Evolutionary conservation across 768 basidiomycete genomes (phyloP), one percentile per base, ranked within the genome.

Genomic region (Udeniomyces megalosporus): DNA sequence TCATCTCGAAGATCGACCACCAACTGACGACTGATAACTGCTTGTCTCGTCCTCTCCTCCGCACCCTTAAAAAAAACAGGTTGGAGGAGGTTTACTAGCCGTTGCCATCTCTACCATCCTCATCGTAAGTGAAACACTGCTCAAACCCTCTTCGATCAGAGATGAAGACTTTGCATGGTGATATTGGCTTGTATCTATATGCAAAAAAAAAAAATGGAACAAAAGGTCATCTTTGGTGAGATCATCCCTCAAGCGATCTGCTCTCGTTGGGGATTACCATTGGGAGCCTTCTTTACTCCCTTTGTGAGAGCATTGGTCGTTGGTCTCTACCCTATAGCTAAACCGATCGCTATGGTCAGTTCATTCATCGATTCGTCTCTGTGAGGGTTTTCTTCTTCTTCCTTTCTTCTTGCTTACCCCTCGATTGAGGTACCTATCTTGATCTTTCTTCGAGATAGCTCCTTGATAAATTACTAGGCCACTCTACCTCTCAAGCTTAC

Each of bases 281-380:
- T 72, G 35, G 71, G 71, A 38, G 62, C 71, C 7, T 54, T 62
- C 1, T 71, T 70, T 47, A 69, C 71, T 4, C 70, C 71, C 6
- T 28, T 67, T 7, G 69, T 71, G 26, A 55, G 63, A 53, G 51
- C 62, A 17, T 56, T 72, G 12, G 67, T 69, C 46, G 48, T 66
- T n/a, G 31, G 69, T 10, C 45, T 68, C 44, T 72, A 71, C 58
- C 71, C 71, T 5, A 67, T 72, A 1, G 70, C 69, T 1, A 69
- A 69, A 49, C 71, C 71, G n/a, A 70, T 71, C 11, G 69, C 67
- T 1, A 68, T 69, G 64, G 71, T 69, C 42, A 51, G 66, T 62
- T 28, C 38, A 42, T 42, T 15, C 20, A 12, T 11, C 48, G 53
- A 24, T 29, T 46, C 61, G 26, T 28, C n/a, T 42, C 38, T 42